Conservation (phyloP, 345 rosid species). For the Cochlearia excelsa region DNA sequence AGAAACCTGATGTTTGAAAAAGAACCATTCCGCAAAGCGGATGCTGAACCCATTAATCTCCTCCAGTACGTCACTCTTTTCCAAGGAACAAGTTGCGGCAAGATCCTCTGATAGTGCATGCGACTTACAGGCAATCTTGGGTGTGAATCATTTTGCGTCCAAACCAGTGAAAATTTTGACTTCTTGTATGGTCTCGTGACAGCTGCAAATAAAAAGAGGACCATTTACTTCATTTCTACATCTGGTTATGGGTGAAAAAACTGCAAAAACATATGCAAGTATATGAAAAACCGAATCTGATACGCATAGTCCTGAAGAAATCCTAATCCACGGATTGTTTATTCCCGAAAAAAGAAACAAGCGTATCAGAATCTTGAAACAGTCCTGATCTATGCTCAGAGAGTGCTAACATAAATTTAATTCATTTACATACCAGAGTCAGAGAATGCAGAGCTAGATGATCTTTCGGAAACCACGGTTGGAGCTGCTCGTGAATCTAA, state of each 20-base stretch:
- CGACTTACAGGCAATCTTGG: slow-evolving; percentile 39
- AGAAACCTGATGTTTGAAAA: slow-evolving; percentile 60
- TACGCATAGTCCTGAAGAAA: slow-evolving; percentile 18
- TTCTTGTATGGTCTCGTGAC: slow-evolving; percentile 45
- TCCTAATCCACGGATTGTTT: slow-evolving; percentile 10
- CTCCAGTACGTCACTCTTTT: slow-evolving; percentile 76
- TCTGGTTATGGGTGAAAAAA: slow-evolving; percentile 17
- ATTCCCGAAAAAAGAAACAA: slow-evolving; percentile 14
- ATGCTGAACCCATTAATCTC: slow-evolving; percentile 43
- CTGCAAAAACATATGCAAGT: background rate
- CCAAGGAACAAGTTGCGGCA: slow-evolving; percentile 82
- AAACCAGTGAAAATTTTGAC: slow-evolving; percentile 65
- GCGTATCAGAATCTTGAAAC: slow-evolving; percentile 11
- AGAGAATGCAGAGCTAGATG: slow-evolving; percentile 42
- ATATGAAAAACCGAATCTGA: slow-evolving; percentile 14
- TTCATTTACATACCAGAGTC: slow-evolving; percentile 34
- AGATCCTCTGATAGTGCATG: slow-evolving; percentile 45
- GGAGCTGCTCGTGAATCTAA: slow-evolving; percentile 41
- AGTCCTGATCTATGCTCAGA: slow-evolving; percentile 15
- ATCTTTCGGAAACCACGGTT: slow-evolving; percentile 41
- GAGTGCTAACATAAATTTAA: slow-evolving; percentile 12
- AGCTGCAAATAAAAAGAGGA: slow-evolving; percentile 42
- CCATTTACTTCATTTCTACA: slow-evolving; percentile 13
- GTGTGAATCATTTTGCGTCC: slow-evolving; percentile 57
- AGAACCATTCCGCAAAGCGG: slow-evolving; percentile 42